phyloP scores from a whole-genome alignment of 225 moss, liverwort and hornwort genomes.

The Anthoceros angustus region DNA sequence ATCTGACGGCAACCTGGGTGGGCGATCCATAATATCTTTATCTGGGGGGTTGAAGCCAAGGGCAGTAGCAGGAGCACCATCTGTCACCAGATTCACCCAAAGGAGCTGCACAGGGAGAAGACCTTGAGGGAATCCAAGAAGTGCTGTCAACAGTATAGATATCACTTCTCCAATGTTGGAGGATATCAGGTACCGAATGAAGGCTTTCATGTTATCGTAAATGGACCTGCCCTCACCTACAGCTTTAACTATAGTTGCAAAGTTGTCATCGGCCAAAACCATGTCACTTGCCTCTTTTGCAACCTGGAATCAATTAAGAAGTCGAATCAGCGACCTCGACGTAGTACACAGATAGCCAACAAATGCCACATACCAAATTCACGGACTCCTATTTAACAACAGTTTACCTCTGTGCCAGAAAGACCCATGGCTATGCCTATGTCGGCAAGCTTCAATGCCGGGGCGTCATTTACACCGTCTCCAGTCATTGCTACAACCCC shows the following conservation, averaged over 20 bases:
- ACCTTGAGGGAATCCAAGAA: slow-evolving; percentile 40
- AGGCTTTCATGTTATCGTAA: slow-evolving; percentile 58
- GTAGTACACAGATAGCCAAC: not conserved
- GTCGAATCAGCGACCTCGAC: not conserved
- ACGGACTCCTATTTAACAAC: not conserved
- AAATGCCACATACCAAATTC: not conserved
- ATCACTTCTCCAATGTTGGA: slow-evolving; percentile 59
- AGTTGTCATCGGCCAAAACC: slow-evolving; percentile 59
- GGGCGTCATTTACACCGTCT: slow-evolving; percentile 59
- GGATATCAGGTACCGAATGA: slow-evolving; percentile 54
- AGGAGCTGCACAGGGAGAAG: slow-evolving; percentile 49
- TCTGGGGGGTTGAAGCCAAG: slow-evolving; percentile 51
- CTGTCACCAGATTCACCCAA: slow-evolving; percentile 58
- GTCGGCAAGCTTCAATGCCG: slow-evolving; percentile 58
- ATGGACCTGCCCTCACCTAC: slow-evolving; percentile 48
- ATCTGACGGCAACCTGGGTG: slow-evolving; percentile 29
- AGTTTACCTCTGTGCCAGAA: slow-evolving; percentile 40
- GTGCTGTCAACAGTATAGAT: slow-evolving; percentile 32
- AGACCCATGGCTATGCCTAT: slow-evolving; percentile 59
- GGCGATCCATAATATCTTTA: slow-evolving; percentile 33
- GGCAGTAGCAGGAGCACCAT: slow-evolving; percentile 51
- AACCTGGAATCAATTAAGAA: slow-evolving; percentile 19
- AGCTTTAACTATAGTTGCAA: slow-evolving; percentile 40
- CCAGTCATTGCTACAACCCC: slow-evolving; percentile 59
- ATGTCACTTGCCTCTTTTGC: slow-evolving; percentile 56